A percentile compares a stretch with the other conserved stretches of the same genome.
phyloP scores from a whole-genome alignment of 345 rosid species.

The Salix caprea region DNA sequence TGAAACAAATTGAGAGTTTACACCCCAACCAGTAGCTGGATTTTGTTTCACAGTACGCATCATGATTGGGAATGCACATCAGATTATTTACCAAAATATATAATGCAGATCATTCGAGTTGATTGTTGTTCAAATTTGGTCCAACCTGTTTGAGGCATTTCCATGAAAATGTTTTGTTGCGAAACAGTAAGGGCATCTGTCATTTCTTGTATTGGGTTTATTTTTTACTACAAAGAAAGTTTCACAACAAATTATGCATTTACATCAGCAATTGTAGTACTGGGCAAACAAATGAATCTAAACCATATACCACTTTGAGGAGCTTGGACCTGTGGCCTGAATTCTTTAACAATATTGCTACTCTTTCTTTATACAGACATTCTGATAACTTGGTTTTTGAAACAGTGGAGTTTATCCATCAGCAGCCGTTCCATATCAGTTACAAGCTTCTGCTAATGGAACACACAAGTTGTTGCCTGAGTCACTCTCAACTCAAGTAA shows the following conservation, averaged over 20 bases:
- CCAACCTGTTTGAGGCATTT: too few relatives aligned
- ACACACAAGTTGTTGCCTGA: slow-evolving; percentile 13
- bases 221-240: not conserved
- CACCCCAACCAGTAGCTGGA: not conserved
- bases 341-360: not conserved
- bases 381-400: slow-evolving; percentile 16
- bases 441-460: slow-evolving; percentile 20
- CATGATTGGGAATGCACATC: not conserved
- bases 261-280: not conserved
- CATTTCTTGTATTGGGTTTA: not conserved
- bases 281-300: not conserved
- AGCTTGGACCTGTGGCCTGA: not conserved
- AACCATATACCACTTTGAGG: not conserved
- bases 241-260: not conserved
- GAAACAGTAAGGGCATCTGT: not conserved
- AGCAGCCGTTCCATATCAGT: slow-evolving; percentile 32
- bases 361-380: too few relatives aligned
- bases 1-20: not conserved
- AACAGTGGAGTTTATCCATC: slow-evolving; percentile 66
- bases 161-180: too few relatives aligned
- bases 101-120: not conserved
- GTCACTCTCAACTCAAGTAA: slow-evolving; percentile 31
- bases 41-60: not conserved
- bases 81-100: not conserved
- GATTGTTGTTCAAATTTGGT: not conserved